Evolutionary conservation across 225 moss, liverwort and hornwort genomes (phyloP), one percentile per base, ranked within the genome.

Genomic region (Asterella californica): DNA sequence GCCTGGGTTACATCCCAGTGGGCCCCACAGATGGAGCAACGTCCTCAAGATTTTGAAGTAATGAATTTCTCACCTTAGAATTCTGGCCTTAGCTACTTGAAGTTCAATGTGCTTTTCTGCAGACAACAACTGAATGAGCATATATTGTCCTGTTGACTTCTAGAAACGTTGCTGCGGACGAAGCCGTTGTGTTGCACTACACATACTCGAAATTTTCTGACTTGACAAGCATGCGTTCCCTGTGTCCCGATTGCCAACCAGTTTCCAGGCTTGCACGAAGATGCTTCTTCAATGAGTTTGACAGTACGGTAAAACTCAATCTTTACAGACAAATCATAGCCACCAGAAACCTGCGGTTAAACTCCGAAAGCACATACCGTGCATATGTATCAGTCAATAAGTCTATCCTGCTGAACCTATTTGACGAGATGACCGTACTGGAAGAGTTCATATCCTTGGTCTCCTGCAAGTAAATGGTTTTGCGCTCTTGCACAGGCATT

Each of bases 121-220:
- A 29, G 30, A 32, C 25, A 64, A 64, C 27, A 32, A 64, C 27
- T 34, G 70, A 59, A 33, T n/a, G 33, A 55, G 19, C 7, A 34
- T 70, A 42, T 42, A 19, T 52, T 38, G 49, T 77, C 59, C 37
- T 73, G 37, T 48, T 55, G 53, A 52, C 32, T 27, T 70, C n/a
- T 60, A 83, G 80, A 74, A 64, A 78, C 27, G 52, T 32, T 33
- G 67, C 46, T 22, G 33, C 78, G 37, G 78, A 78, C 18, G 83
- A 83, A 80, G 77, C 81, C 17, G 74, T 81, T 21, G 80, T 83
- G 37, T 80, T 86, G 65, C 86, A 86, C 83, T 86, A 81, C 78
- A 68, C 78, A 0, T 86, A 86, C 49, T 81, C 83, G 15, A 81
- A 34, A 29, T 54, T 81, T 9, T 68, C 83, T 19, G 83, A 86